These are phyloP conservation scores for Penicillium ucsense DNA, from an alignment of 495 filamentous ascomycete genomes.

Conservation along the genomic window DNA sequence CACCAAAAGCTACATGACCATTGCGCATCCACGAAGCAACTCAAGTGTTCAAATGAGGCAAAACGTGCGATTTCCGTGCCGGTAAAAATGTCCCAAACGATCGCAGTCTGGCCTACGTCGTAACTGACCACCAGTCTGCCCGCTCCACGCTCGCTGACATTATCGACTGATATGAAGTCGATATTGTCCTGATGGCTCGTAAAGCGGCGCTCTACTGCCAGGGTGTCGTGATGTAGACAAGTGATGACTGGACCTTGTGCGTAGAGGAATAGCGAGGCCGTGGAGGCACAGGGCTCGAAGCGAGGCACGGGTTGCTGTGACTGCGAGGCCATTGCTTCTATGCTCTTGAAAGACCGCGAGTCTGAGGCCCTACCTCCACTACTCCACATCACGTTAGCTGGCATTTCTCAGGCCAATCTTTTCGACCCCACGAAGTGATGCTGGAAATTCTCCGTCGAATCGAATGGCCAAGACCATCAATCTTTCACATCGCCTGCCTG, in stretches of 20 bases:
- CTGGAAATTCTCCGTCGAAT: not conserved
- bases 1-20: conserved; percentile 95
- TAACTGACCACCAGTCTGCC: conserved; percentile 88
- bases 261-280: conserved; percentile 78
- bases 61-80: conserved; percentile 86
- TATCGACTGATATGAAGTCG: conserved; percentile 76
- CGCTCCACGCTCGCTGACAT: conserved; percentile 77
- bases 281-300: conserved; percentile 80
- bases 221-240: conserved; percentile 81
- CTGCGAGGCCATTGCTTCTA: conserved; percentile 36
- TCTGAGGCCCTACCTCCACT: conserved; percentile 17
- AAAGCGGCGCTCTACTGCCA: conserved; percentile 83
- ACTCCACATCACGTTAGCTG: conserved; percentile 27
- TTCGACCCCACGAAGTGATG: not conserved
- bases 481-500: not conserved
- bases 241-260: conserved; percentile 69
- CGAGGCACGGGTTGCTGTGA: conserved; percentile 41
- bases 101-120: conserved; percentile 81
- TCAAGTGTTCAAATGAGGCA: conserved; percentile 77
- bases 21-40: conserved; percentile 95
- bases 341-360: conserved; percentile 15
- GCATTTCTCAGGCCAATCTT: conserved; percentile 2
- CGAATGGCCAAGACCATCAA: not conserved
- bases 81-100: conserved; percentile 94
- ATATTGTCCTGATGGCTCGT: conserved; percentile 76